Conservation (phyloP, 2,329 filamentous ascomycete species). For the Claviceps sp. region DNA sequence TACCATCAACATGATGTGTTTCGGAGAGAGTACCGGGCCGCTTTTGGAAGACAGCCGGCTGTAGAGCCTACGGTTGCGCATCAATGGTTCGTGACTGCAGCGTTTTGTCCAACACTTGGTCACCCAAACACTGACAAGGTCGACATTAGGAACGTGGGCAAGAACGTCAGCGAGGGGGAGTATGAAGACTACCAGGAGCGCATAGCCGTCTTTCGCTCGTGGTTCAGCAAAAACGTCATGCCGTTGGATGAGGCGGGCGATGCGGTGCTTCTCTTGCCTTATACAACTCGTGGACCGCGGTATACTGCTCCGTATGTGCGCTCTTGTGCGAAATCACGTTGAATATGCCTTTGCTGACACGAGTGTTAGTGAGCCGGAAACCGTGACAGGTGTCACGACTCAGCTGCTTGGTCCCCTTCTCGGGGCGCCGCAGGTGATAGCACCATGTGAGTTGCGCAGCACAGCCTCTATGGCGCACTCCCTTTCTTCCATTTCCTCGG, state of each 20-base stretch:
- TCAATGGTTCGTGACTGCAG: slow-evolving; percentile 15
- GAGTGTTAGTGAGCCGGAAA: background rate
- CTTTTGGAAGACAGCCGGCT: slow-evolving; percentile 14
- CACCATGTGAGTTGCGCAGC: slow-evolving; percentile 19
- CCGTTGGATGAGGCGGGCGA: slow-evolving; percentile 7
- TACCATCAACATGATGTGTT: slow-evolving; percentile 18
- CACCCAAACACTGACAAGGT: background rate
- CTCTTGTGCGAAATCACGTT: background rate
- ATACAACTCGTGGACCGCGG: slow-evolving; percentile 6
- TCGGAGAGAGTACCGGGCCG: slow-evolving; percentile 11
- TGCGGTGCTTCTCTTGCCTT: slow-evolving; percentile 14
- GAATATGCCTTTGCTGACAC: background rate
- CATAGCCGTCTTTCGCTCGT: slow-evolving; percentile 16
- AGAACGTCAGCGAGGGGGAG: slow-evolving; percentile 10
- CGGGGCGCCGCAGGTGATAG: slow-evolving; percentile 17
- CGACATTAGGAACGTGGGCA: slow-evolving; percentile 13
- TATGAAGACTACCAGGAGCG: slow-evolving; percentile 12
- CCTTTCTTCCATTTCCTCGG: background rate
- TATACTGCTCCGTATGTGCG: slow-evolving; percentile 8
- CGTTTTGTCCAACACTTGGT: background rate
- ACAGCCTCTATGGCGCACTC: background rate
- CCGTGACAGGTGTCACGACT: slow-evolving; percentile 13
- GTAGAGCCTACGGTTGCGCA: slow-evolving; percentile 16
- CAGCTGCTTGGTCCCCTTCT: slow-evolving; percentile 17
- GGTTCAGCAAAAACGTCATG: slow-evolving; percentile 19